Percentiles rank a stretch among this genome's conserved stretches.
These are phyloP conservation scores for Lentinula edodes DNA, from an alignment of 768 basidiomycete species.

Conservation along the genomic window DNA sequence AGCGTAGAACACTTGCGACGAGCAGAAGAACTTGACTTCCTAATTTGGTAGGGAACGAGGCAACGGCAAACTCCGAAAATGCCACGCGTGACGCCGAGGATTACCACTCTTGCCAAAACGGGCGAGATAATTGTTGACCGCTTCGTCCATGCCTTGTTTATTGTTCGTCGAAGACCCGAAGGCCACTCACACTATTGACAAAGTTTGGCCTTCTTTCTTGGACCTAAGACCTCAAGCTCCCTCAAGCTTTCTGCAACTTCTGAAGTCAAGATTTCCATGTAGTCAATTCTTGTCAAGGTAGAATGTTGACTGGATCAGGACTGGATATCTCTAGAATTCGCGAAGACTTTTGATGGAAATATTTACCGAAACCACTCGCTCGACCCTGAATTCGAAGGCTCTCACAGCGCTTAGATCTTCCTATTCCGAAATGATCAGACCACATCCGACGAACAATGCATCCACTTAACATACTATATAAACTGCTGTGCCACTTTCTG, in stretches of 20 bases:
- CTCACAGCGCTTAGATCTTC: not conserved
- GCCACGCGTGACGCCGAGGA: not conserved
- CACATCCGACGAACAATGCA: conserved; percentile 2
- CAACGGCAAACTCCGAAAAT: not conserved
- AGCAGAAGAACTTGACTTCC: not conserved
- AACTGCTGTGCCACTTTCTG: not conserved
- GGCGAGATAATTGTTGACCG: not conserved
- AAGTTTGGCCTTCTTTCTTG: not conserved
- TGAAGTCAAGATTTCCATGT: no score
- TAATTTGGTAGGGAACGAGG: not conserved
- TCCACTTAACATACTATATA: not conserved
- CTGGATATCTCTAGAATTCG: no score
- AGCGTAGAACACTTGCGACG: not conserved
- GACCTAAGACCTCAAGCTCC: no score
- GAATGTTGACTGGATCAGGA: no score
- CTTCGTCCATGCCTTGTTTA: not conserved
- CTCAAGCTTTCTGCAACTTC: no score
- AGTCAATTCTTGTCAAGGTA: no score
- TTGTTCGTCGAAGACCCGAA: not conserved
- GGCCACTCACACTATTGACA: not conserved
- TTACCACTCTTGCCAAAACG: not conserved
- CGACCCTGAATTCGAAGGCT: not conserved
- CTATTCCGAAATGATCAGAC: not conserved
- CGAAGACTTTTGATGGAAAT: not conserved
- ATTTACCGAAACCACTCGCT: not conserved